These are phyloP conservation scores for Nicotiana tomentosiformis DNA, from an alignment of 257 asterid genomes.

Conservation along the genomic window DNA sequence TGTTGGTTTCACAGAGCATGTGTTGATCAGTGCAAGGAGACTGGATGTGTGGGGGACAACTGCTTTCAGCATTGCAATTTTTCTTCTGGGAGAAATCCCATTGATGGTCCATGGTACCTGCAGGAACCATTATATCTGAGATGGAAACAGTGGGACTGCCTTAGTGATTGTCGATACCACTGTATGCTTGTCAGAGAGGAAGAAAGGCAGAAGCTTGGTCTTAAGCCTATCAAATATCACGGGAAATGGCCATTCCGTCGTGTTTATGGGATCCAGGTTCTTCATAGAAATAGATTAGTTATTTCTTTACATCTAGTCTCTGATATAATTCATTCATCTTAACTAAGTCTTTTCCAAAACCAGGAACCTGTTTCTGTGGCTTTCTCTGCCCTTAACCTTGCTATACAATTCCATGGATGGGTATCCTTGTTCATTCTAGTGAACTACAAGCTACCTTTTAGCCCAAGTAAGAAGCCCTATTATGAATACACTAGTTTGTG, in stretches of 20 bases:
- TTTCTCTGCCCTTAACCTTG: constrained; percentile 77
- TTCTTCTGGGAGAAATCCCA: constrained; percentile 45
- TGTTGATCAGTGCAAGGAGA: constrained; percentile 67
- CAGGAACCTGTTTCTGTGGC: constrained; percentile 97
- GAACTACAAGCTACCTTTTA: constrained; percentile 64
- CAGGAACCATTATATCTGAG: constrained; percentile 81
- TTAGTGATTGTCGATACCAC: constrained; percentile 64
- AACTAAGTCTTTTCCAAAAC: background rate
- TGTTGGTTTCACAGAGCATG: constrained; percentile 50
- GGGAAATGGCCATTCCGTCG: constrained; percentile 82
- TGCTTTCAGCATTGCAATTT: constrained; percentile 86
- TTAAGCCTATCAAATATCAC: constrained; percentile 68
- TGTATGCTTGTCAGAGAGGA: constrained; percentile 80
- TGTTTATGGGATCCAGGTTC: constrained; percentile 79
- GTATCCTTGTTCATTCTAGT: constrained; percentile 77
- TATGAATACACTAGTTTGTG: constrained; percentile 86
- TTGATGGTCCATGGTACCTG: constrained; percentile 79
- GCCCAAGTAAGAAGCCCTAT: constrained; percentile 57
- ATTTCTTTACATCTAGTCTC: background rate
- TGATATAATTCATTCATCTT: constrained; percentile 4
- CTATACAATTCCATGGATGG: constrained; percentile 91
- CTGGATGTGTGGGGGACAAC: constrained; percentile 68
- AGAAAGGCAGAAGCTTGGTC: constrained; percentile 58
- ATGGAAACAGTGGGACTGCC: constrained; percentile 93
- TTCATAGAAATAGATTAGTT: background rate